A percentile compares a stretch with the other conserved stretches of the same genome.
These are phyloP conservation scores for Sordariomycetes sp. DNA, from an alignment of 2,329 filamentous ascomycete species.

Conservation along the genomic window DNA sequence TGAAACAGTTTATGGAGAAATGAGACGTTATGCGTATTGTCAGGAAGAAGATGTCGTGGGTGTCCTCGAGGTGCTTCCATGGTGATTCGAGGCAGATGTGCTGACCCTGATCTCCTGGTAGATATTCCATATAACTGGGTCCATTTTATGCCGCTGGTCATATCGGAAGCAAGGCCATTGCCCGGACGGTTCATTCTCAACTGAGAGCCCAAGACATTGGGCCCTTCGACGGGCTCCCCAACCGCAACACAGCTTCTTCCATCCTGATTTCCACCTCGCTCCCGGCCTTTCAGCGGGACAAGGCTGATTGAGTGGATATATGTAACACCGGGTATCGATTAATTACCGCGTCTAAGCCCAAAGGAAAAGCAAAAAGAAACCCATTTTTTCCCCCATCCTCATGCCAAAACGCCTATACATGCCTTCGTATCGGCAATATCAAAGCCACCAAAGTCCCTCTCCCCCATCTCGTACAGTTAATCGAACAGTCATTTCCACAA, in stretches of 20 bases:
- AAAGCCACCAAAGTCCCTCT: background rate
- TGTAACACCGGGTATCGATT: background rate
- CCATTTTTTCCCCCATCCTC: background rate
- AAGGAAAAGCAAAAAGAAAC: background rate
- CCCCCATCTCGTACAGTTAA: background rate
- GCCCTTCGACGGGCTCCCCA: background rate
- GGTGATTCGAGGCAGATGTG: too few species aligned
- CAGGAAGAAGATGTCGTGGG: too few species aligned
- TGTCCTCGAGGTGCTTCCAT: too few species aligned
- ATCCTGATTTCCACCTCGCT: background rate
- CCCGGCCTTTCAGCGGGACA: too few species aligned
- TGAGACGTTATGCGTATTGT: too few species aligned
- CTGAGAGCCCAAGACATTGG: background rate
- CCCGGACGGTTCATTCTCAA: too few species aligned
- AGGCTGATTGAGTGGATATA: background rate
- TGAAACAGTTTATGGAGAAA: background rate
- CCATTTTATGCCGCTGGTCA: too few species aligned
- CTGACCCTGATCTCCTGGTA: too few species aligned
- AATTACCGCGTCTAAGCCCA: background rate
- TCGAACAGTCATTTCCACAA: background rate
- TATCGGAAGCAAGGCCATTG: too few species aligned
- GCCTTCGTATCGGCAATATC: background rate
- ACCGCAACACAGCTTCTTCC: background rate
- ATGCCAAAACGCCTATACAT: background rate
- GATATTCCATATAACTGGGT: too few species aligned